Conservation (phyloP, 1,139 yeast genomes). For the Blastobotrys ciferrii region DNA sequence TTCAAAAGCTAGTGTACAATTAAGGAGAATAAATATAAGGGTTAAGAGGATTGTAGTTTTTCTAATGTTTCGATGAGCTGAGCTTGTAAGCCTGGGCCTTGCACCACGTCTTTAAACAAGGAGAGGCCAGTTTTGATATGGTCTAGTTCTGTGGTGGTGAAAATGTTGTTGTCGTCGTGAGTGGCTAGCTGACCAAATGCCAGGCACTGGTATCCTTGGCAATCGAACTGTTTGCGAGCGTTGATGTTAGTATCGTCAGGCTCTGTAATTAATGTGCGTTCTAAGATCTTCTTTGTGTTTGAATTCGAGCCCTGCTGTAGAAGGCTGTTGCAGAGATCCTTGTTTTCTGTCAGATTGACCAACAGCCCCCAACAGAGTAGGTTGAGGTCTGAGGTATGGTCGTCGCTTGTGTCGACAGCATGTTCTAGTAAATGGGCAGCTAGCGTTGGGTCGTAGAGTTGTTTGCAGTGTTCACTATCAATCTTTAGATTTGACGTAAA, state of each 20-base stretch:
- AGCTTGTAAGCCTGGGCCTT: constrained; percentile 21
- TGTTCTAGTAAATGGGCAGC: constrained; percentile 12
- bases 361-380: constrained; percentile 25
- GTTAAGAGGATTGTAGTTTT: constrained; percentile 8
- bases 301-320: neutral
- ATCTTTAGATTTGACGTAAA: constrained; percentile 19
- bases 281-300: neutral
- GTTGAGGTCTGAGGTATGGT: constrained; percentile 5
- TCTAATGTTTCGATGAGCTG: constrained; percentile 19
- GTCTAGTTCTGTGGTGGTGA: constrained; percentile 14
- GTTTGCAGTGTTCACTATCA: constrained; percentile 9
- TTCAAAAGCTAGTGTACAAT: no score
- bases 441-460: constrained; percentile 12
- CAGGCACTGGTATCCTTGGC: constrained; percentile 24
- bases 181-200: constrained; percentile 22
- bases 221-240: constrained; percentile 17
- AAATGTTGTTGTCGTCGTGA: constrained; percentile 9
- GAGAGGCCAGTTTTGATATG: constrained; percentile 15
- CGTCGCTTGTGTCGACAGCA: constrained; percentile 2
- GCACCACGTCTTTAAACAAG: constrained; percentile 15
- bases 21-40: neutral
- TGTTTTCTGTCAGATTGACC: constrained; percentile 22
- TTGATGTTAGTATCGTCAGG: neutral
- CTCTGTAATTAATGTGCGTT: neutral
- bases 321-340: constrained; percentile 12